phyloP scores from a whole-genome alignment of 1,284 basidiomycete species.

The Coniophora puteana region DNA sequence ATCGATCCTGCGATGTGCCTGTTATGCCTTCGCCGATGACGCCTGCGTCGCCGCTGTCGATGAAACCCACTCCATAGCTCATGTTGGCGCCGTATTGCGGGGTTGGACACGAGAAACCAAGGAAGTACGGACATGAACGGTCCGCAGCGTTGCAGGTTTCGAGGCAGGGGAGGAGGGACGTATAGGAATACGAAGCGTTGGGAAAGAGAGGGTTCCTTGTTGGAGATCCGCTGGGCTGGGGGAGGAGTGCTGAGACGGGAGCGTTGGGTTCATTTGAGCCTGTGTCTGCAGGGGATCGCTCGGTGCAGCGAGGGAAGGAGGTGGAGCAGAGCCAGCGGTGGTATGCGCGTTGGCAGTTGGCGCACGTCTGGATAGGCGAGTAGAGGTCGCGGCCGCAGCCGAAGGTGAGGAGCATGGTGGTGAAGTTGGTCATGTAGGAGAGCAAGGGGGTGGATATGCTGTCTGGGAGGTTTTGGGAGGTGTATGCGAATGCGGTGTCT shows the following conservation, averaged over 20 bases:
- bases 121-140: conserved; percentile 69
- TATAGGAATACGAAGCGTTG: conserved; percentile 42
- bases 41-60: conserved; percentile 52
- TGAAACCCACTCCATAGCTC: conserved; percentile 76
- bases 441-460: conserved; percentile 47
- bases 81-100: conserved; percentile 56
- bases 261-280: conserved; percentile 23
- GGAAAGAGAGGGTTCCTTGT: conserved; percentile 48
- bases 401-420: conserved; percentile 62
- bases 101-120: conserved; percentile 72
- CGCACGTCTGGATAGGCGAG: conserved; percentile 73
- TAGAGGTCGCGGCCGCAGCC: conserved; percentile 82
- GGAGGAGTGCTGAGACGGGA: conserved; percentile 41
- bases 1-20: conserved; percentile 59
- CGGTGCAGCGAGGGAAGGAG: conserved; percentile 70
- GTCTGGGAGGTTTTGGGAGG: conserved; percentile 49
- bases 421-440: conserved; percentile 69
- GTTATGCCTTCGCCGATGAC: conserved; percentile 42
- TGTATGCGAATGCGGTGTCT: conserved; percentile 39
- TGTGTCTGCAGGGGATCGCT: conserved; percentile 34
- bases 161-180: conserved; percentile 71
- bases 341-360: conserved; percentile 74
- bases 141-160: conserved; percentile 74
- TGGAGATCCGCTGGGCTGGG: conserved; percentile 33
- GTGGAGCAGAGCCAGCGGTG: conserved; percentile 77